Conservation (phyloP, 2,329 filamentous ascomycete genomes). For the Arachnomyces sp. region DNA sequence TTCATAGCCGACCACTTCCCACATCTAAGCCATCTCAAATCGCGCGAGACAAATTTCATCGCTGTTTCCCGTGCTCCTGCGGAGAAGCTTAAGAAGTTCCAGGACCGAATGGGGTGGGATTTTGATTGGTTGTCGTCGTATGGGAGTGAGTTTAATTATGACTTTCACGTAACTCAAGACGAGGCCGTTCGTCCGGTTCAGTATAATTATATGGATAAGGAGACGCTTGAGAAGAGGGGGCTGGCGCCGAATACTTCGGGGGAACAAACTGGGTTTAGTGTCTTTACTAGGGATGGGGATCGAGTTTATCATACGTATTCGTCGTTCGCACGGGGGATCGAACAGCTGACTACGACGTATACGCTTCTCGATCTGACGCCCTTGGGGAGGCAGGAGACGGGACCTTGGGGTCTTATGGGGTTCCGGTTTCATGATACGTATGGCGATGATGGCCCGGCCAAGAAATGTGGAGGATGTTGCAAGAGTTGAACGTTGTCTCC, state of each 20-base stretch:
- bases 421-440: no score
- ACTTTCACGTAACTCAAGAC: conserved; percentile 32
- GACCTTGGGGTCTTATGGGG: no score
- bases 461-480: no score
- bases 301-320: conserved; percentile 32
- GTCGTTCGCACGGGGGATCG: no score
- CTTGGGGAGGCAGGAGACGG: no score
- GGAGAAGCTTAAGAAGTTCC: conserved; percentile 30
- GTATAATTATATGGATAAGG: conserved; percentile 21
- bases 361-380: no score
- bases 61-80: conserved; percentile 33
- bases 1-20: conserved; percentile 35
- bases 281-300: conserved; percentile 23
- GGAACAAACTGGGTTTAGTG: conserved; percentile 31
- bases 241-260: conserved; percentile 16
- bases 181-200: conserved; percentile 17
- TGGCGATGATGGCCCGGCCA: no score
- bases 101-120: conserved; percentile 32
- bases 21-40: conserved; percentile 27
- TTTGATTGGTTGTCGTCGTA: conserved; percentile 28
- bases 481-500: no score
- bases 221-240: conserved; percentile 8
- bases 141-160: conserved; percentile 33
- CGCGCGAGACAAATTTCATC: conserved; percentile 32
- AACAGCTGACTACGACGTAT: no score